These are phyloP conservation scores for Acephala macrosclerotiorum DNA, from an alignment of 2,329 filamentous ascomycete species.

Conservation along the genomic window DNA sequence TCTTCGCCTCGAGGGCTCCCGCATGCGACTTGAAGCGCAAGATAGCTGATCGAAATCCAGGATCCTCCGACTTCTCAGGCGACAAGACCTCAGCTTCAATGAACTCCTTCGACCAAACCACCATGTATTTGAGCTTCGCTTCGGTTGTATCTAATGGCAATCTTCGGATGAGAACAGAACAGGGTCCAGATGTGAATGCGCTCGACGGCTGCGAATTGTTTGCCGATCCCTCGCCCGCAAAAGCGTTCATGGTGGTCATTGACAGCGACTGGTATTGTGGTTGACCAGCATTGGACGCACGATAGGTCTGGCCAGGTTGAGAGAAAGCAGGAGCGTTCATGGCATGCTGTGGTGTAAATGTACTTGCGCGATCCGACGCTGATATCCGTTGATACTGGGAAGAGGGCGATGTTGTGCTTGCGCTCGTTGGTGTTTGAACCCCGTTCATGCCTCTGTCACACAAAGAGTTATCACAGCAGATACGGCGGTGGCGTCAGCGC, in stretches of 20 bases:
- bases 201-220: conserved; percentile 34
- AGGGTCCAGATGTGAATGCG: conserved; percentile 42
- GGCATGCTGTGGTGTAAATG: conserved; percentile 43
- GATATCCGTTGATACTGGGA: conserved; percentile 28
- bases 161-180: conserved; percentile 59
- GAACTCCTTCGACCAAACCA: conserved; percentile 65
- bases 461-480: conserved; percentile 22
- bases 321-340: conserved; percentile 45
- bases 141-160: conserved; percentile 62
- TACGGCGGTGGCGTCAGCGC: conserved; percentile 23
- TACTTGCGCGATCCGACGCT: conserved; percentile 35
- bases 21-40: conserved; percentile 59
- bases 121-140: conserved; percentile 62
- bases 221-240: conserved; percentile 37
- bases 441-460: conserved; percentile 39
- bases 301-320: conserved; percentile 42
- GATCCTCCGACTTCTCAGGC: conserved; percentile 56
- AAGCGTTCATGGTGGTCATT: conserved; percentile 43
- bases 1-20: conserved; percentile 64
- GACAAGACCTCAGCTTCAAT: conserved; percentile 59
- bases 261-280: conserved; percentile 42
- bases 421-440: conserved; percentile 31
- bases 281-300: conserved; percentile 40
- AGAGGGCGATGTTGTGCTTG: conserved; percentile 29
- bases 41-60: conserved; percentile 59